phyloP scores from a whole-genome alignment of 1,284 basidiomycete species.

The Gymnopus androsaceus region DNA sequence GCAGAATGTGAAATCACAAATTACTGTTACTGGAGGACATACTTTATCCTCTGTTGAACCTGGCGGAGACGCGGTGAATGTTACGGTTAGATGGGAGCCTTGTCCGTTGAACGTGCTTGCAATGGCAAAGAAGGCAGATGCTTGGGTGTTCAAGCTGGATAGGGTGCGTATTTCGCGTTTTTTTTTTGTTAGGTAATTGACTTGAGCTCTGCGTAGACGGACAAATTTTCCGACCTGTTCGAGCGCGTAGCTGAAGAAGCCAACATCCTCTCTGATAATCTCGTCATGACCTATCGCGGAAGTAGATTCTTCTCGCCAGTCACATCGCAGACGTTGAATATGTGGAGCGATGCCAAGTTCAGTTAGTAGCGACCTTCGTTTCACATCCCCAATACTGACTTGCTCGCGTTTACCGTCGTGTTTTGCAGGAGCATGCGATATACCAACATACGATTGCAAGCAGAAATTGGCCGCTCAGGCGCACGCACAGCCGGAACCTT shows the following conservation, averaged over 20 bases:
- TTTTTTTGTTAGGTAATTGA: neutral
- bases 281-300: constrained; percentile 60
- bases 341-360: constrained; percentile 67
- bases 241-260: constrained; percentile 64
- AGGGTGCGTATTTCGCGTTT: constrained; percentile 45
- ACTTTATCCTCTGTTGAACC: constrained; percentile 27
- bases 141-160: constrained; percentile 56
- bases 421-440: constrained; percentile 63
- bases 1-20: constrained; percentile 27
- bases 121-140: constrained; percentile 35
- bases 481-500: constrained; percentile 3
- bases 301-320: constrained; percentile 67
- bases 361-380: too few relatives aligned
- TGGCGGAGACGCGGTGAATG: constrained; percentile 39
- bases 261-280: constrained; percentile 44
- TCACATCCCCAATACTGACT: constrained; percentile 1
- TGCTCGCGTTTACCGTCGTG: neutral
- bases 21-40: constrained; percentile 2
- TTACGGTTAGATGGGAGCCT: constrained; percentile 62
- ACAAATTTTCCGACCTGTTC: constrained; percentile 62
- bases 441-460: constrained; percentile 60
- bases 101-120: constrained; percentile 55
- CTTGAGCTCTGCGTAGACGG: constrained; percentile 42
- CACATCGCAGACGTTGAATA: constrained; percentile 61
- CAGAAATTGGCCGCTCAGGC: constrained; percentile 40